Evolutionary conservation across 768 basidiomycete species (phyloP), one percentile per base, ranked within the genome.

Genomic region (Suillus subluteus): DNA sequence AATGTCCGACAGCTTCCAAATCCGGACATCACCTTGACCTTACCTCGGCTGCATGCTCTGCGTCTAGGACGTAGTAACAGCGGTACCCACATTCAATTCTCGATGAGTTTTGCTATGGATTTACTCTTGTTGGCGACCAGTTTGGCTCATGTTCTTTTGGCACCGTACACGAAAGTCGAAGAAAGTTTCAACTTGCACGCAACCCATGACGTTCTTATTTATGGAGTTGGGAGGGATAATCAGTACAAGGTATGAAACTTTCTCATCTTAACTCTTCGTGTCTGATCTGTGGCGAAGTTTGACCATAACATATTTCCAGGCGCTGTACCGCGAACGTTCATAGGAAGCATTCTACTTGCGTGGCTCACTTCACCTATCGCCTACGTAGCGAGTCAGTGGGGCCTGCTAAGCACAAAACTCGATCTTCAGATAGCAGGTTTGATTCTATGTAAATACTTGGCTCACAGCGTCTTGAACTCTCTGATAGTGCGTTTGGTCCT

Each of bases 111-210:
- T 11, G 66, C 71, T 5, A 78, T 86, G 21, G 92, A 94, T 71
- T 68, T 79, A 23, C 72, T 87, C 12, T 72, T 92, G 18, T 75
- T 89, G 32, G 72, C 72, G 0, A 80, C 82, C 56, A 81, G 82
- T 62, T 92, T 88, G 84, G 70, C 74, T 1, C 91, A 97, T 69
- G 91, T 96, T 58, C 70, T 91, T 32, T 80, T 94, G 4, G 86
- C 93, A 3, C 97, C 98, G 0, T 95, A 91, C 75, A 92, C 94
- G 4, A 99, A 99, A 80, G 98, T 99, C 37, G 98, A 99, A 77
- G 98, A 99, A 79, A 93, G 91, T 73, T 98, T 98, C 83, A 96
- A 91, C 70, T 84, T 99, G 11, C 98, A 99, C 74, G 96, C 94
- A 0, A 85, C 84, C 0, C 94, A 98, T 73, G 98, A 99, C 77